Conservation (phyloP, 2,329 filamentous ascomycete genomes). For the Colletotrichum kahawae region DNA sequence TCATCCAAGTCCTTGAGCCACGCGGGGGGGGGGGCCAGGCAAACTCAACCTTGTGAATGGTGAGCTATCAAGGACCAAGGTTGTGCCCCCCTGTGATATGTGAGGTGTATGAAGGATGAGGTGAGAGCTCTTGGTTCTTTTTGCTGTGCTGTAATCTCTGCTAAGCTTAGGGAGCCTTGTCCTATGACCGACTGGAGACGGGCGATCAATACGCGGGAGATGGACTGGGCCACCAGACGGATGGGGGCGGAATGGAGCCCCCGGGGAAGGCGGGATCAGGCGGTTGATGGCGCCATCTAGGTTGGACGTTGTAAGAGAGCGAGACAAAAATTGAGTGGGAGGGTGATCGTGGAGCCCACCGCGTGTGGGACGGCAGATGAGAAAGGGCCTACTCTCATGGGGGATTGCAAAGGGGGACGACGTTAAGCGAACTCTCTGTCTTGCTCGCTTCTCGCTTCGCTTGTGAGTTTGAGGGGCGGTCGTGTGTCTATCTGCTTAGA, state of each 20-base stretch:
- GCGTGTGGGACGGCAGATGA: neutral
- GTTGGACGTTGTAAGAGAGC: neutral
- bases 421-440: neutral
- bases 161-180: neutral
- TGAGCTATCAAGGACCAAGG: neutral
- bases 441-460: neutral
- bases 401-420: neutral
- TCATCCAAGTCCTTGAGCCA: neutral
- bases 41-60: neutral
- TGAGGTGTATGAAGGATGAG: neutral
- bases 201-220: neutral
- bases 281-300: constrained; percentile 5
- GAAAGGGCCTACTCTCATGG: neutral
- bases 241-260: neutral
- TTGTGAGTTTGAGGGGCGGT: neutral
- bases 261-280: neutral
- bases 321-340: neutral
- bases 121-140: neutral
- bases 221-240: neutral
- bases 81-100: neutral
- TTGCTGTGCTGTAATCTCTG: neutral
- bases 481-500: neutral
- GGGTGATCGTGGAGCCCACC: neutral
- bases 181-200: neutral
- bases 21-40: neutral